Conservation (phyloP, 2,329 filamentous ascomycete species). For the Chaetomium globosum region DNA sequence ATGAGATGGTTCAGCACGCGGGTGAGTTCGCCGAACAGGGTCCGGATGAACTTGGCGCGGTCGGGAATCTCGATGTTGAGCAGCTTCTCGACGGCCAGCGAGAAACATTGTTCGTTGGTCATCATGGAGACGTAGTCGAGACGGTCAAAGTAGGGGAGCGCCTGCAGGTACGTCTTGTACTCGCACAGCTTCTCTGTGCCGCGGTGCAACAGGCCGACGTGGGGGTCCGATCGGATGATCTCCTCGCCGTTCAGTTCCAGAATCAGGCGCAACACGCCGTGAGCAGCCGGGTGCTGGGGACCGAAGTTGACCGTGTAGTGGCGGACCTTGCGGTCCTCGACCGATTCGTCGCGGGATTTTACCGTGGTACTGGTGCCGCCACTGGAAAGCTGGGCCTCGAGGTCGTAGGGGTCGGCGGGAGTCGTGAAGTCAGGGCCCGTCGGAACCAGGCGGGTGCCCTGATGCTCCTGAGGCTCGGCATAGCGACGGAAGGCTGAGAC, state of each 20-base stretch:
- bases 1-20: conserved; percentile 95
- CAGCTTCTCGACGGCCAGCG: conserved; percentile 94
- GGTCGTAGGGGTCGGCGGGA: conserved; percentile 53
- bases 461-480: conserved; percentile 57
- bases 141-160: conserved; percentile 96
- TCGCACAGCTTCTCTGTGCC: conserved; percentile 99
- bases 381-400: conserved; percentile 31
- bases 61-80: conserved; percentile 95
- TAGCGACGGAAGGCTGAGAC: conserved; percentile 64
- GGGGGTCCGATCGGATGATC: conserved; percentile 93
- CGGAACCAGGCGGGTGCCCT: conserved; percentile 65
- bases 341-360: conserved; percentile 52
- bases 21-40: conserved; percentile 93
- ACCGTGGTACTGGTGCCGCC: conserved; percentile 44
- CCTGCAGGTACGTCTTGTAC: conserved; percentile 99
- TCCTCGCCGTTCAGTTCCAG: conserved; percentile 97
- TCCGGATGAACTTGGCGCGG: conserved; percentile 95
- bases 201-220: conserved; percentile 93
- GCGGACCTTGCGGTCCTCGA: conserved; percentile 78
- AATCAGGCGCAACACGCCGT: conserved; percentile 96
- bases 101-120: conserved; percentile 99
- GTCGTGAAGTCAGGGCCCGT: conserved; percentile 65
- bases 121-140: conserved; percentile 99
- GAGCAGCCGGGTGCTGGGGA: conserved; percentile 95
- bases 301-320: conserved; percentile 99